These are phyloP conservation scores for Yamadazyma atmosphaerica DNA, from an alignment of 1,139 yeast genomes.

Conservation along the genomic window DNA sequence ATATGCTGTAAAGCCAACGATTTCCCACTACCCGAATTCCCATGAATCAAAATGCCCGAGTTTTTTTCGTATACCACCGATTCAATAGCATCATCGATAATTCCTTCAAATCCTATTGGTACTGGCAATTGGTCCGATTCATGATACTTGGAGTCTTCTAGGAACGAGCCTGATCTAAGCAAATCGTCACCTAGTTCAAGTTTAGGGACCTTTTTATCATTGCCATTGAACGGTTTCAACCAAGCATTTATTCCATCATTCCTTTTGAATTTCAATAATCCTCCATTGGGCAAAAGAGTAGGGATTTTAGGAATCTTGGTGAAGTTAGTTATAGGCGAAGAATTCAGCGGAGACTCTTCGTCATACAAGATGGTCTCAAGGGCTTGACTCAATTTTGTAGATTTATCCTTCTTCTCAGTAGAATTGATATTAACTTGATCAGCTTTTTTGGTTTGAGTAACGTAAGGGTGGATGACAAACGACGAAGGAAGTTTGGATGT, in stretches of 20 bases:
- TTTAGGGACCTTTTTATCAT: conserved; percentile 27
- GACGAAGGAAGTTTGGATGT: conserved; percentile 41
- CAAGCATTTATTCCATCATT: conserved; percentile 46
- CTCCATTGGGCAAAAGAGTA: conserved; percentile 59
- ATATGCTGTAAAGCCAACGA: conserved; percentile 52
- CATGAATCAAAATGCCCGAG: conserved; percentile 61
- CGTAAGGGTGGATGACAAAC: conserved; percentile 55
- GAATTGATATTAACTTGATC: conserved; percentile 29
- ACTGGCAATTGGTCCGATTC: conserved; percentile 15
- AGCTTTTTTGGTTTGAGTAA: conserved; percentile 41
- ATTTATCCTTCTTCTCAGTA: conserved; percentile 29
- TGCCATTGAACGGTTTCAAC: conserved; percentile 34
- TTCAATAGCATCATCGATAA: conserved; percentile 42
- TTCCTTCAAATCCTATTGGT: conserved; percentile 60
- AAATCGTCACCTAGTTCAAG: conserved; percentile 57
- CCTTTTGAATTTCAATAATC: conserved; percentile 53
- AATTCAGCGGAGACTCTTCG: conserved; percentile 11
- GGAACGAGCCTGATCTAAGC: conserved; percentile 50
- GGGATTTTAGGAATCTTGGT: conserved; percentile 51
- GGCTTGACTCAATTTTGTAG: conserved; percentile 16
- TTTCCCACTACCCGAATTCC: conserved; percentile 83
- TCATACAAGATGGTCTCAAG: conserved; percentile 16
- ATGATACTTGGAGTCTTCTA: conserved; percentile 23
- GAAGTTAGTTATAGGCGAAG: conserved; percentile 48
- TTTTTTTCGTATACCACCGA: conserved; percentile 48